Evolutionary conservation across 2,329 filamentous ascomycete species (phyloP).

Genomic region (Bipolaris oryzae): DNA sequence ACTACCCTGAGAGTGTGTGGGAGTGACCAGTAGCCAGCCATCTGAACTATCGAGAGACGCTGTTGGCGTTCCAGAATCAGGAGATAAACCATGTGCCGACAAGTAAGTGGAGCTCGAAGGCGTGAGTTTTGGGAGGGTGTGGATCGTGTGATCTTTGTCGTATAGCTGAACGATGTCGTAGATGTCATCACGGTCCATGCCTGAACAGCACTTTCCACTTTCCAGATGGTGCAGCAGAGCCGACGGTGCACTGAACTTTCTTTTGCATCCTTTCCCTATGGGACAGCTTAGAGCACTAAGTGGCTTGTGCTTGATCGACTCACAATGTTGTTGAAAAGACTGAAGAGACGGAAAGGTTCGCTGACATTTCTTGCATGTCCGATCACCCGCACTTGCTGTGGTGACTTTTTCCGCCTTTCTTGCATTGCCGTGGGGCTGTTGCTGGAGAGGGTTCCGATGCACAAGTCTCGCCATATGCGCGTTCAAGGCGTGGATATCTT

Average conservation of each 20-base stretch:
- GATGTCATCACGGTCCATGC: conserved; percentile 11
- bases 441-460: too few relatives aligned
- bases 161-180: conserved; percentile 13
- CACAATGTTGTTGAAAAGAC: conserved; percentile 11
- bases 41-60: conserved; percentile 2
- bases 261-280: conserved; percentile 7
- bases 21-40: conserved; percentile 7
- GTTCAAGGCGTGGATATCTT: conserved; percentile 14
- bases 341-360: conserved; percentile 6
- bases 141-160: conserved; percentile 10
- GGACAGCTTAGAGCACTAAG: conserved; percentile 12
- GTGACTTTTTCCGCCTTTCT: background rate
- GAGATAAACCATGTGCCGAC: background rate
- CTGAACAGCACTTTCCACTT: conserved; percentile 14
- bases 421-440: background rate
- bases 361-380: conserved; percentile 10
- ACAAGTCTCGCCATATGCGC: background rate
- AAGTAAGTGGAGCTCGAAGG: conserved; percentile 1
- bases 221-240: conserved; percentile 17
- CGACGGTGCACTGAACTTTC: conserved; percentile 12
- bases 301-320: conserved; percentile 17
- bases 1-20: conserved; percentile 4
- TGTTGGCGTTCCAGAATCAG: background rate
- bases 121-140: conserved; percentile 1
- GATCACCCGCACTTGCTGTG: background rate